A percentile compares a stretch with the other conserved stretches of the same genome.
These are phyloP conservation scores for Boletus vermiculosoides DNA, from an alignment of 768 basidiomycete genomes.

Conservation along the genomic window DNA sequence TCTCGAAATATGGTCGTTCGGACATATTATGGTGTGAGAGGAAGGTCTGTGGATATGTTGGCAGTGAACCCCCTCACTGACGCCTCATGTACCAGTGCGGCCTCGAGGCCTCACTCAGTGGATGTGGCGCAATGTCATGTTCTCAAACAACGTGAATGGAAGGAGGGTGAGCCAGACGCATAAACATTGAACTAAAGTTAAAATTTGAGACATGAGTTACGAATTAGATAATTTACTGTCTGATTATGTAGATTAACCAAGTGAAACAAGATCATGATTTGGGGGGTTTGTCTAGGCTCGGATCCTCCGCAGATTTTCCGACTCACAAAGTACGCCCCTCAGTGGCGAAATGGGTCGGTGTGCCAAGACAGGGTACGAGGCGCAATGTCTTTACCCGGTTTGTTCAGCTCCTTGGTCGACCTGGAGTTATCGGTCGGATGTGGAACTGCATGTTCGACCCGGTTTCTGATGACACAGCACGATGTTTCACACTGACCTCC, in stretches of 20 bases:
- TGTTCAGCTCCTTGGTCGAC: background rate
- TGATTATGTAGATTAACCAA: conserved; percentile 12
- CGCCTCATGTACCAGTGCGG: conserved; percentile 21
- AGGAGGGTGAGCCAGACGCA: background rate
- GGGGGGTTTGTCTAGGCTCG: background rate
- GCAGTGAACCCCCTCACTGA: conserved; percentile 9
- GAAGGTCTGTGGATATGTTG: conserved; percentile 2
- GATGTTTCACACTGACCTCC: conserved; percentile 3
- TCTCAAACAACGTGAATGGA: conserved; percentile 23
- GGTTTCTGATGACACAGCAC: conserved; percentile 9
- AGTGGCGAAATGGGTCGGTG: background rate
- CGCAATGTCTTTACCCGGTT: background rate
- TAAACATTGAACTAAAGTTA: conserved; percentile 15
- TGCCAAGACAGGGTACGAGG: background rate
- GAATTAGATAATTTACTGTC: conserved; percentile 29
- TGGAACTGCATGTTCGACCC: conserved; percentile 5
- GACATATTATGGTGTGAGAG: conserved; percentile 23
- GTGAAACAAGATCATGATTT: background rate
- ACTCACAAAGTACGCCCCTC: background rate
- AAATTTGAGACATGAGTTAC: conserved; percentile 8
- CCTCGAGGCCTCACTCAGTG: conserved; percentile 31
- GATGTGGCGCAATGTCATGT: conserved; percentile 25
- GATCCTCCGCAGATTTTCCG: conserved; percentile 6
- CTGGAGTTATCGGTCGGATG: background rate
- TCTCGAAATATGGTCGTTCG: conserved; percentile 60